Conservation (phyloP, 2,329 filamentous ascomycete species). For the Stromatinia cepivora region DNA sequence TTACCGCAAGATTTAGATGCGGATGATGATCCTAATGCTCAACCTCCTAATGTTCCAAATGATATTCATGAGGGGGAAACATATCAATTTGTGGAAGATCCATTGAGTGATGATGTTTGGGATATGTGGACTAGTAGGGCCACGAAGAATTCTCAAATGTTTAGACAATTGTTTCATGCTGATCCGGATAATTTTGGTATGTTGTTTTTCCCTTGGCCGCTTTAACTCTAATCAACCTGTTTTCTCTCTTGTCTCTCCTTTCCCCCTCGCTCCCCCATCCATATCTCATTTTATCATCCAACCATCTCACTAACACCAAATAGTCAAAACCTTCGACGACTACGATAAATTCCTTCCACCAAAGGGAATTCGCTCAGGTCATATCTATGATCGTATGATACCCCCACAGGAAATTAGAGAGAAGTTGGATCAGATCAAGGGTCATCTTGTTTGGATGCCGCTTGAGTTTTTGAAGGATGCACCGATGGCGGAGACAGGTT, state of each 20-base stretch:
- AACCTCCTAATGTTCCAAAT: constrained; percentile 70
- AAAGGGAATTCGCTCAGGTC: constrained; percentile 74
- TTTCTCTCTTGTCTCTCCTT: not conserved
- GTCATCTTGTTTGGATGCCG: constrained; percentile 96
- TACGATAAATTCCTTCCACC: constrained; percentile 78
- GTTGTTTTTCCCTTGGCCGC: constrained; percentile 32
- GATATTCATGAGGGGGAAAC: constrained; percentile 62
- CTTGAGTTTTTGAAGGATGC: constrained; percentile 80
- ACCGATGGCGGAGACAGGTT: constrained; percentile 74
- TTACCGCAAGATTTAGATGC: constrained; percentile 71
- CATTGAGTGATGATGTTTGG: constrained; percentile 66
- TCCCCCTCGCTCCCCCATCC: no score
- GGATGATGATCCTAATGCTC: constrained; percentile 67
- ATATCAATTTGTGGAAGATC: constrained; percentile 69
- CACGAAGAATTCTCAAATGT: constrained; percentile 70
- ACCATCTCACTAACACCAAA: not conserved
- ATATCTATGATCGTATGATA: constrained; percentile 80
- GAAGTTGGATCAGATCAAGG: constrained; percentile 77
- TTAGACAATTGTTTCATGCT: constrained; percentile 78
- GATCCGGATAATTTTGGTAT: constrained; percentile 84
- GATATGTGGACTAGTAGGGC: constrained; percentile 68
- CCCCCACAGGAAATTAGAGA: constrained; percentile 69
- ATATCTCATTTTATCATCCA: not conserved
- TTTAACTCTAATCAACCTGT: no score
- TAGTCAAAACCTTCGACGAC: constrained; percentile 83